phyloP scores from a whole-genome alignment of 805 yeast genomes.

The Spathaspora girioi region DNA sequence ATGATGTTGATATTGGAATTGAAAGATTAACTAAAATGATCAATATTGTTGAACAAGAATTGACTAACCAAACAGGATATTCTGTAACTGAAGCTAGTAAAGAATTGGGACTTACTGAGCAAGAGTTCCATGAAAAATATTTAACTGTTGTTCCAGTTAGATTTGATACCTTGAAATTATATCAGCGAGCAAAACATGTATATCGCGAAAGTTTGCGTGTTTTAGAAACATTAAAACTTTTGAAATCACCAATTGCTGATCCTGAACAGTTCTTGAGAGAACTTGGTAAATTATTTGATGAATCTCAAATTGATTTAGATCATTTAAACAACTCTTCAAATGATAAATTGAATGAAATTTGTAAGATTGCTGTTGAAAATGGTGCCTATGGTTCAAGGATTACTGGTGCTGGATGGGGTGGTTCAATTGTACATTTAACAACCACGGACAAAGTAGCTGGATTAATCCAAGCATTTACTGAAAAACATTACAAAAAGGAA shows the following conservation, averaged over 20 bases:
- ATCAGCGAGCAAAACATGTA: conserved; percentile 60
- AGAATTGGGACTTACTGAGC: conserved; percentile 37
- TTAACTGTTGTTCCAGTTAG: conserved; percentile 54
- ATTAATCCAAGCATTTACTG: conserved; percentile 41
- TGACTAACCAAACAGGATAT: conserved; percentile 43
- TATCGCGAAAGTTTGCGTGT: conserved; percentile 61
- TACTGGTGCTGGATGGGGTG: conserved; percentile 84
- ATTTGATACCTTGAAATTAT: conserved; percentile 51
- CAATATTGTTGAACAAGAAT: conserved; percentile 43
- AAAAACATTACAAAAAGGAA: conserved; percentile 47
- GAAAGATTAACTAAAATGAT: conserved; percentile 38
- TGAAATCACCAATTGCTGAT: conserved; percentile 22
- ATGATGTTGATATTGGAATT: conserved; percentile 40
- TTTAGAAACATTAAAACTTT: conserved; percentile 42
- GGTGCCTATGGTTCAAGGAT: conserved; percentile 67
- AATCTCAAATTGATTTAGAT: conserved; percentile 53
- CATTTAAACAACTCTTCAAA: conserved; percentile 52
- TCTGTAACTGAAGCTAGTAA: conserved; percentile 46
- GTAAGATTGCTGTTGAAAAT: conserved; percentile 47
- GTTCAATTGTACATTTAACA: conserved; percentile 65
- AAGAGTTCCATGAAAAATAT: conserved; percentile 42
- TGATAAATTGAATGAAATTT: conserved; percentile 49
- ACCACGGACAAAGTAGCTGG: conserved; percentile 34
- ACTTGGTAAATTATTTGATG: conserved; percentile 57
- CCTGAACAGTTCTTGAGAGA: conserved; percentile 32